Conservation (phyloP, 1,284 basidiomycete genomes). For the Lignosus rhinocerotis region DNA sequence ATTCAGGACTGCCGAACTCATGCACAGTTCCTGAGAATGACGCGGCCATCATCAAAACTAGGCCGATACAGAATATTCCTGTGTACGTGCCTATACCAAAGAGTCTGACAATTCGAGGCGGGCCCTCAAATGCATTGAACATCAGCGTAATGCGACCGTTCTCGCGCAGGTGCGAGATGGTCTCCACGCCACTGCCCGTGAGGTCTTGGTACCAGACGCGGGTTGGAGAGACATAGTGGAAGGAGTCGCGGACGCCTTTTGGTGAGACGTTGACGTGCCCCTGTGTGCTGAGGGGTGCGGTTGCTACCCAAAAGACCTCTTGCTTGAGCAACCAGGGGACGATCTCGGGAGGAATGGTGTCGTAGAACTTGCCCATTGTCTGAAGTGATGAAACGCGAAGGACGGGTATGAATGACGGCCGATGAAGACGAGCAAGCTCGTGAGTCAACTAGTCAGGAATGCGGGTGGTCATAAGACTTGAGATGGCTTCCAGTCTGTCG, state of each 20-base stretch:
- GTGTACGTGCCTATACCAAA: constrained; percentile 46
- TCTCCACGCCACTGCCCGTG: constrained; percentile 56
- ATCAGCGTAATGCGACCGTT: constrained; percentile 58
- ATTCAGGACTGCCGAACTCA: constrained; percentile 56
- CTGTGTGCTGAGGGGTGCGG: constrained; percentile 48
- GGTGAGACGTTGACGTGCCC: constrained; percentile 62
- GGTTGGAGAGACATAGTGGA: constrained; percentile 47
- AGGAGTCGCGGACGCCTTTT: constrained; percentile 52
- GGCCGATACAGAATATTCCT: too few relatives aligned
- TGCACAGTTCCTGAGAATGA: constrained; percentile 43
- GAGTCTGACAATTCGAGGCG: constrained; percentile 51
- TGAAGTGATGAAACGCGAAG: not conserved
- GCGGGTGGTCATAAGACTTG: too few relatives aligned
- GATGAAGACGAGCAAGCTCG: too few relatives aligned
- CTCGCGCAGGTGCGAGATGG: constrained; percentile 57
- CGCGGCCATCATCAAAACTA: too few relatives aligned
- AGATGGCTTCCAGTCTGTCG: too few relatives aligned
- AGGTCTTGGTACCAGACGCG: constrained; percentile 62
- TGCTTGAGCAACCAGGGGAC: constrained; percentile 53
- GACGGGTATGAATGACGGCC: too few relatives aligned
- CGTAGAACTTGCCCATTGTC: constrained; percentile 50
- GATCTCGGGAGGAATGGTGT: constrained; percentile 47
- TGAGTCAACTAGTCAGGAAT: too few relatives aligned
- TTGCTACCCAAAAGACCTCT: constrained; percentile 59
- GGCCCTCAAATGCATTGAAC: constrained; percentile 56